Base-by-base conservation (phyloP, 495 filamentous ascomycete species). In the Neurospora sp. region DNA sequence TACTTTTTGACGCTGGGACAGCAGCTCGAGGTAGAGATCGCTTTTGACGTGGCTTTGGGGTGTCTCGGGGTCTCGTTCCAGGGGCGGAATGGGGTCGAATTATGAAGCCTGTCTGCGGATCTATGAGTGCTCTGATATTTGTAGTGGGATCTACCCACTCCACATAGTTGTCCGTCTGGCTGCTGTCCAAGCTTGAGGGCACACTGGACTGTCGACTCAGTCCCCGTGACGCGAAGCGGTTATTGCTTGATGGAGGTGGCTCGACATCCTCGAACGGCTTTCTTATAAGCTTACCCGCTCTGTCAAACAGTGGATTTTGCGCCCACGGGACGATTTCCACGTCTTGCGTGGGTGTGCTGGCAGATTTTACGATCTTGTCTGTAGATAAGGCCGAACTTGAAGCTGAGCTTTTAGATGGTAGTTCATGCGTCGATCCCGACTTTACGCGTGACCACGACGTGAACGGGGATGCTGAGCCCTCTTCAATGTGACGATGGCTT, bases 131-230 rank as follows among this genome's bases (percentile, higher is more conserved):
- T 6, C 76, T 84, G 73, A 85, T 82, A 72, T 89, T 90, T 5
- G 91, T 92, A 10, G 79, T 73, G 3, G 91, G 92, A 75, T 96
- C 88, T n/a, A 82, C 83, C 93, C 92, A 96, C 31, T 83, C 74
- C 15, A 92, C 82, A 1, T 83, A 78, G 3, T 82, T 80, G 54
- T 86, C 71, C 36, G 71, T 69, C 24, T 39, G 69, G 4, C 48
- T 66, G n/a, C 48, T 71, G 39, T 19, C 69, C 19, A 19, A 37
- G 10, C 39, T 39, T 5, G 54, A 34, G 9, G 71, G 38, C 19
- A 28, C 39, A 8, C 28, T 69, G 31, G 34, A 28, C 31, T 37
- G 54, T 62, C 39, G 31, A 34, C 54, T 19, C 31, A 9, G 28
- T 36, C 28, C 54, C 6, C 28, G 54, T 66, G 28, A 6, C n/a